Evolutionary conservation across 345 rosid species (phyloP).

Genomic region (Populus nigra): DNA sequence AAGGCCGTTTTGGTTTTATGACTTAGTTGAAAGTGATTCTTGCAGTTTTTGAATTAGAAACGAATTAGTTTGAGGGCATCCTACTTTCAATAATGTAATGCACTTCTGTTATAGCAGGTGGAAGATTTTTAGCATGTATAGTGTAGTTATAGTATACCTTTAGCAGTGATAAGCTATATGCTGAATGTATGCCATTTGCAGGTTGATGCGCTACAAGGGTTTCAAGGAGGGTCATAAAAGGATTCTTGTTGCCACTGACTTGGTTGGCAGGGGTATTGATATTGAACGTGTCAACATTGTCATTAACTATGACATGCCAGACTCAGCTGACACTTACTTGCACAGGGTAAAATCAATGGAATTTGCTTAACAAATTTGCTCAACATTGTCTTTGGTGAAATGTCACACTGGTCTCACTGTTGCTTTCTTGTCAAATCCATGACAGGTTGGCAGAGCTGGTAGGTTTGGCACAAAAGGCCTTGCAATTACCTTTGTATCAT

Average conservation of each 20-base stretch:
- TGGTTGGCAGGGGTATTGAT: slow-evolving; percentile 97
- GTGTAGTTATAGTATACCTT: not conserved
- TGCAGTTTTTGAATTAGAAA: not conserved
- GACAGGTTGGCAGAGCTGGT: slow-evolving; percentile 96
- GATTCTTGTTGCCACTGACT: slow-evolving; percentile 92
- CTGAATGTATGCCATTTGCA: slow-evolving; percentile 18
- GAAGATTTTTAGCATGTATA: not conserved
- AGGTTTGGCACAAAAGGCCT: slow-evolving; percentile 99
- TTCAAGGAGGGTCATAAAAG: slow-evolving; percentile 99
- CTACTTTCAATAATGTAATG: not conserved
- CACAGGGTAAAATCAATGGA: slow-evolving; percentile 62
- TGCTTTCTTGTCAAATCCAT: not conserved
- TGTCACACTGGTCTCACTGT: slow-evolving; percentile 2
- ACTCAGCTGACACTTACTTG: slow-evolving; percentile 94
- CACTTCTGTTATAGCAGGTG: not conserved
- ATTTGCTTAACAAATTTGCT: not conserved
- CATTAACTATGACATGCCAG: slow-evolving; percentile 99
- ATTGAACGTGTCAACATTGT: slow-evolving; percentile 98
- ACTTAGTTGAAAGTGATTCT: not conserved
- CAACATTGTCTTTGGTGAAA: not conserved
- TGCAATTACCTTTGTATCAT: slow-evolving; percentile 92
- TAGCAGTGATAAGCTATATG: not conserved
- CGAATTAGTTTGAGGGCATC: not conserved
- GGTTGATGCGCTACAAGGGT: slow-evolving; percentile 94
- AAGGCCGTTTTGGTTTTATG: not conserved